These are phyloP conservation scores for Fonsecaea monophora DNA, from an alignment of 2,329 filamentous ascomycete genomes.

Conservation along the genomic window DNA sequence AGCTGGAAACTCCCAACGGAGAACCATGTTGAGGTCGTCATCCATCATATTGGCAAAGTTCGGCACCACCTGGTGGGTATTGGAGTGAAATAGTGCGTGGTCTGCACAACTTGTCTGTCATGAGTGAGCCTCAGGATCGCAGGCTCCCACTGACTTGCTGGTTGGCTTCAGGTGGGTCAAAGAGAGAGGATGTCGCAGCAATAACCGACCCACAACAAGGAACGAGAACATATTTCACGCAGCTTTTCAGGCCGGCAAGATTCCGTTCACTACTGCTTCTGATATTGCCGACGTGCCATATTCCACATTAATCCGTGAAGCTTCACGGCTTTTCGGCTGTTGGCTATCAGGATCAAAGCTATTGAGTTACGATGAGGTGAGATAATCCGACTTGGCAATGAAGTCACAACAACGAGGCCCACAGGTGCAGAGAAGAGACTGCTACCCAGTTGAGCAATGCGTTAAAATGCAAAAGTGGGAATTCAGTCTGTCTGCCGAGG, in stretches of 20 bases:
- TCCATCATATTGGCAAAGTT: slow-evolving; percentile 11
- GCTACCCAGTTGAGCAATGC: background rate
- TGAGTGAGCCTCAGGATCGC: background rate
- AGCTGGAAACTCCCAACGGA: background rate
- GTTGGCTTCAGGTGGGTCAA: background rate
- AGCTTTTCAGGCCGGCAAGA: slow-evolving; percentile 24
- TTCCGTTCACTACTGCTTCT: slow-evolving; percentile 28
- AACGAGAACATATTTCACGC: background rate
- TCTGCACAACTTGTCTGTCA: slow-evolving; percentile 14
- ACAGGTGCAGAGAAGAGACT: background rate
- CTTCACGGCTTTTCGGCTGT: slow-evolving; percentile 38
- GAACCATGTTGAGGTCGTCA: background rate
- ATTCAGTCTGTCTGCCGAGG: slow-evolving; percentile 7
- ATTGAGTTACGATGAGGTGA: slow-evolving; percentile 44
- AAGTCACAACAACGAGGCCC: background rate
- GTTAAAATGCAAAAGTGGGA: slow-evolving; percentile 7
- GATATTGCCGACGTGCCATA: slow-evolving; percentile 37
- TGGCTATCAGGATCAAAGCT: slow-evolving; percentile 49
- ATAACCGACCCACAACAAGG: background rate
- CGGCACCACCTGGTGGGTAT: slow-evolving; percentile 5
- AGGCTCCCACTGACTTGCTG: background rate
- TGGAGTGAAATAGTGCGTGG: slow-evolving; percentile 8
- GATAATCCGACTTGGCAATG: background rate
- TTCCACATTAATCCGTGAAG: slow-evolving; percentile 28
- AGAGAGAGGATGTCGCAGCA: slow-evolving; percentile 17